Base-by-base conservation (phyloP, 2,329 filamentous ascomycete genomes). In the Xylariaceae sp. region DNA sequence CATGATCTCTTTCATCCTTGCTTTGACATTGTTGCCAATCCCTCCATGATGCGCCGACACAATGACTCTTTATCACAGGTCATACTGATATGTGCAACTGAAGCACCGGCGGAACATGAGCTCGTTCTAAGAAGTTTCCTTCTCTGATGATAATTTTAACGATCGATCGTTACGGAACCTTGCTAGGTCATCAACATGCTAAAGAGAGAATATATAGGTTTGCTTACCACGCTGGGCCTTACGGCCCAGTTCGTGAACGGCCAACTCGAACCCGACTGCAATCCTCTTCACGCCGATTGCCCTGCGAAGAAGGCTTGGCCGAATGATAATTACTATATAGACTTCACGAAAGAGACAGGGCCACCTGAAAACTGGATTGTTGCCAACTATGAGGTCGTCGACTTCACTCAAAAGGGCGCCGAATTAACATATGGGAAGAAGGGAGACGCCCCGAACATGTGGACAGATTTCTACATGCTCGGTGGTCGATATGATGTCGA, bases 381-480 rank as follows among this genome's bases (percentile, higher is more conserved):
- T 45, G 66, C 65, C 24, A 63, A 65, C 37, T 19, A 66, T 49
- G 65, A 68, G 49, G 58, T 37, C 11, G 58, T 72, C 53, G 61
- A 66, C 16, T 72, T 71, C 57, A 67, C 63, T 19, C 48, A 67
- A 1, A 53, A 66, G 16, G 69, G 69, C 26, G 69, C 69, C 46
- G 69, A 69, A 55, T 67, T 72, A 48, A 65, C 65, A 2, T 71
- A 71, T 48, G 58, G 51, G 17, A 67, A 70, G 57, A 63, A 55
- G 43, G 66, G 66, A 6, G 68, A 71, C 48, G 67, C 69, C 0
- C 69, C 68, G 34, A 69, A 63, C 49, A 67, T 72, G 61, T 70
- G 68, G 65, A 71, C 70, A 16, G 65, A 71, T 43, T 72, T 72
- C 58, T 71, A 70, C 53, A 66, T 72, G 49, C 65, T 72, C 21